These are phyloP conservation scores for Clonostachys solani DNA, from an alignment of 2,329 filamentous ascomycete species.

Conservation along the genomic window DNA sequence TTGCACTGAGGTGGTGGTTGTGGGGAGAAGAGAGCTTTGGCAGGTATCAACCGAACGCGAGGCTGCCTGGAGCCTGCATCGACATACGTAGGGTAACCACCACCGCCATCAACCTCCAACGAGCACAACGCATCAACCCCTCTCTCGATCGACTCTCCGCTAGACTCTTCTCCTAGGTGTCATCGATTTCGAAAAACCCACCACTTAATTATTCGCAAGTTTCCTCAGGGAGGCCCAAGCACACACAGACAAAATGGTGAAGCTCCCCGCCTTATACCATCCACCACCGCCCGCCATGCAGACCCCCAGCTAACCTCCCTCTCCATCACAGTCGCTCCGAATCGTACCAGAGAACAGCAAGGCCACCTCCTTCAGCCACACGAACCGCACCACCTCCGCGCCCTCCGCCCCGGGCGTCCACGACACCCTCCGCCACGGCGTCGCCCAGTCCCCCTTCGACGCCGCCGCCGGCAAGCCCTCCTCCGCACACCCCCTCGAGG, in stretches of 20 bases:
- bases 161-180: no score
- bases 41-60: conserved; percentile 2
- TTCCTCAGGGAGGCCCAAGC: neutral
- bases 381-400: conserved; percentile 59
- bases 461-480: conserved; percentile 42
- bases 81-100: no score
- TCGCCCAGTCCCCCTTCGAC: conserved; percentile 58
- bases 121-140: no score
- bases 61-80: neutral
- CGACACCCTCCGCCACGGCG: conserved; percentile 85
- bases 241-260: conserved; percentile 42
- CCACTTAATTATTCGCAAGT: no score
- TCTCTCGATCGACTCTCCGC: no score
- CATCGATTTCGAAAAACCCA: no score
- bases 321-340: conserved; percentile 68
- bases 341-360: conserved; percentile 72
- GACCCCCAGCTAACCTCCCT: conserved; percentile 8
- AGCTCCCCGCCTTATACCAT: conserved; percentile 8
- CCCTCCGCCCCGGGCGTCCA: conserved; percentile 91
- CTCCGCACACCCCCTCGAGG: conserved; percentile 80
- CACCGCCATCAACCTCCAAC: no score
- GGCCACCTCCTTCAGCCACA: conserved; percentile 62
- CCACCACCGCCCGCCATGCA: conserved; percentile 3
- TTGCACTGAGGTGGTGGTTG: neutral
- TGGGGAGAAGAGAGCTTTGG: neutral